Evolutionary conservation across 2,329 filamentous ascomycete genomes (phyloP), one percentile per base, ranked within the genome.

Genomic region (Lachnum nothofagi): DNA sequence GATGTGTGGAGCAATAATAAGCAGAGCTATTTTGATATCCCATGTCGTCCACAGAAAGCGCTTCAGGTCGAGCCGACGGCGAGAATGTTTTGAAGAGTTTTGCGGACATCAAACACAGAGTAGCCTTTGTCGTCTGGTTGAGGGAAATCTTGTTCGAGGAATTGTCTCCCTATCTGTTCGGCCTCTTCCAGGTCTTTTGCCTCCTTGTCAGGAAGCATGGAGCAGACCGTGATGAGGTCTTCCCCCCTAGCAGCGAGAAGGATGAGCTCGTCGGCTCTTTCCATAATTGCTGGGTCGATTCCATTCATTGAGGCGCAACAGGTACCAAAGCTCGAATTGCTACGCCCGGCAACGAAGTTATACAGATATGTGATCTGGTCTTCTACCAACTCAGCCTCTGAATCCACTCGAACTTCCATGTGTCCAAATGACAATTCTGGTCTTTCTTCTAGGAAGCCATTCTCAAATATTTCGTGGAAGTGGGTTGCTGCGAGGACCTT

Each of bases 231-330:
- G 5, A 85, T 78, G 2, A 97, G 72, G 65, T 95, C 87, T 61
- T 91, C 86, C 5, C 89, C 87, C 43, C 76, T 79, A 14, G 80
- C 79, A 27, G 85, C 73, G 14, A 93, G 71, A 5, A 80, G 66
- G 19, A 85, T 80, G 29, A 98, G 75, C 6, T 83, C 77, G 55
- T 89, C 84, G 0, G 91, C 90, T 47, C 91, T 80, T 14, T 84
- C 71, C 5, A 96, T 77, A 8, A 97, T 79, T 4, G 77, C 74
- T 16, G 69, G 62, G 24, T 88, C 83, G 12, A 98, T 82, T 1
- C 91, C 91, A 60, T 95, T 96, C 66, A 95, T 79, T 3, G 83
- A 82, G 23, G 93, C 93, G 63, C 93, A 97, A 67, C 79, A 78
- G 23, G 83, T 87, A 0, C 93, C 93, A 61, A 95, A 94, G 63